Base-by-base conservation (phyloP, 441 rosid species). In the Dalechampia spathulata region DNA sequence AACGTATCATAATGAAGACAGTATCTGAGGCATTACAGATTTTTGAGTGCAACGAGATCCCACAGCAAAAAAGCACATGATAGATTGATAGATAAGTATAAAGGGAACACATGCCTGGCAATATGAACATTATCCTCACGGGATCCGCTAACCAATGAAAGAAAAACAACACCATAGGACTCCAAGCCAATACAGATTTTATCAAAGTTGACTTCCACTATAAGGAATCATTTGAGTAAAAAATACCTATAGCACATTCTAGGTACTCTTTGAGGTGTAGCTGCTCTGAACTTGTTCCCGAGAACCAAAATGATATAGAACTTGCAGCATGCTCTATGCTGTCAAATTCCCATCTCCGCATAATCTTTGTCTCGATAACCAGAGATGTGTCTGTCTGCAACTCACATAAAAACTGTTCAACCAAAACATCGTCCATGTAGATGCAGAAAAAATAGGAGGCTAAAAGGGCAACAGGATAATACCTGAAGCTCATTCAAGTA, bases 311-410 rank as follows among this genome's bases (percentile, higher is more conserved):
- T 50, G 83, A 65, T 51, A 80, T 70, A 51, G 68, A 81, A 47
- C 60, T 70, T 55, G 68, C 81, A 48, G 96, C 99, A 64, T 90
- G 96, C 47, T 71, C 52, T 47, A 90, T 77, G 70, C 99, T 83
- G 56, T 90, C 97, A 68, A 93, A 93, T 66, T 93, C 99, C 99
- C 97, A 93, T 77, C 97, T 79, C 70, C 54, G 79, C 99, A 90
- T 90, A 65, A 80, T 51, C 72, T 83, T 93, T 59, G 96, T 72
- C 70, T 93, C 99, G 14, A 93, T 55, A 43, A 97, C 97, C 52
- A 93, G 74, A 64, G 91, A 83, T 45, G 97, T 83, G 61, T 87
- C 96, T 26, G 90, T 83, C 99, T 93, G 82, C 72, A 76, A 51
- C 39, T 44, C 25, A 62, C 40, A 64, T 55, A 30, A 64, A 45